A percentile compares a stretch with the other conserved stretches of the same genome.
These are phyloP conservation scores for Arthroderma uncinatum DNA, from an alignment of 2,329 filamentous ascomycete species.

Conservation along the genomic window DNA sequence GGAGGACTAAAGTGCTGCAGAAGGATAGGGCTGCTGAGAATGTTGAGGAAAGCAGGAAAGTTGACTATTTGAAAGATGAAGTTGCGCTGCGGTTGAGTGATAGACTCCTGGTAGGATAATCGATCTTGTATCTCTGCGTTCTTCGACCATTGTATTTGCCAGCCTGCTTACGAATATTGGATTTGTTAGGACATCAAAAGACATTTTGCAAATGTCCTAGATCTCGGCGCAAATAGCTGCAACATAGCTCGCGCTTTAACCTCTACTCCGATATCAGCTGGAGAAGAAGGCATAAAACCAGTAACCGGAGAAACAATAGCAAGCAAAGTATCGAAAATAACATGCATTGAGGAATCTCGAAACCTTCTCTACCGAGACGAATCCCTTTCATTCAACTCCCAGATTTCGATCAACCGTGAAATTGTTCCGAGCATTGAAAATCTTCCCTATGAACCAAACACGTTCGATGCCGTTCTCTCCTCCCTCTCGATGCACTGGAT, in stretches of 20 bases:
- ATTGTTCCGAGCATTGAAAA: slow-evolving; percentile 58
- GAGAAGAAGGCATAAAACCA: not conserved
- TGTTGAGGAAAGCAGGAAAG: slow-evolving; percentile 59
- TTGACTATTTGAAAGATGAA: slow-evolving; percentile 90
- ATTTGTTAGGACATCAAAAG: slow-evolving; percentile 75
- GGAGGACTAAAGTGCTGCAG: slow-evolving; percentile 75
- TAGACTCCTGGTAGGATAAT: slow-evolving; percentile 57
- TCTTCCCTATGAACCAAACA: slow-evolving; percentile 61
- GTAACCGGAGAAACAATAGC: slow-evolving; percentile 47
- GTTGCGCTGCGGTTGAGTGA: slow-evolving; percentile 76
- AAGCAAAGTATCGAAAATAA: slow-evolving; percentile 59
- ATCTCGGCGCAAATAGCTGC: slow-evolving; percentile 91
- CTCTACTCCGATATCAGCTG: slow-evolving; percentile 38
- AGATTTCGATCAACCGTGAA: slow-evolving; percentile 60
- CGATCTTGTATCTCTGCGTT: not conserved
- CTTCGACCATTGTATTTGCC: not conserved
- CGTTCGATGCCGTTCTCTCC: slow-evolving; percentile 83
- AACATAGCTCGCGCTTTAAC: slow-evolving; percentile 79
- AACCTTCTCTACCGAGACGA: slow-evolving; percentile 70
- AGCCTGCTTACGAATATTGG: not conserved
- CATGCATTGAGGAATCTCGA: slow-evolving; percentile 70
- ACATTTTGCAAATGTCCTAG: slow-evolving; percentile 69
- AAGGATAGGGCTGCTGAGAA: slow-evolving; percentile 73
- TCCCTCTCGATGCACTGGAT: slow-evolving; percentile 92
- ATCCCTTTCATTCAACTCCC: slow-evolving; percentile 52